phyloP scores from a whole-genome alignment of 2,329 filamentous ascomycete genomes.

The Diaporthe ilicicola region DNA sequence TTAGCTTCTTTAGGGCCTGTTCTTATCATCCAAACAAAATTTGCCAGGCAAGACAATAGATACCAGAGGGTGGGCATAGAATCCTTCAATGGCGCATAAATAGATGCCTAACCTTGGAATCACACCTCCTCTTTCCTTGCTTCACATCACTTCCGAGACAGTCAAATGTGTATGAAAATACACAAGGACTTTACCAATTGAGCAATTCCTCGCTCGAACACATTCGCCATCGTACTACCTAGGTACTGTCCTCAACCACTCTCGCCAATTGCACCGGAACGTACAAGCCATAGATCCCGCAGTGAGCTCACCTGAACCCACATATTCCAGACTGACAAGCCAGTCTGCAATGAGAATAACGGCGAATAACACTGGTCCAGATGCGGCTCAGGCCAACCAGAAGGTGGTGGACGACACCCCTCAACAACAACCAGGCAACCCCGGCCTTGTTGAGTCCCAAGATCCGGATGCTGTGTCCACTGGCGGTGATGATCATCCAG shows the following conservation, averaged over 20 bases:
- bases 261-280: too few species aligned
- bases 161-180: background rate
- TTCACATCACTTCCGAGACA: background rate
- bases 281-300: background rate
- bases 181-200: background rate
- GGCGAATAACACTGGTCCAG: background rate
- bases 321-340: background rate
- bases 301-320: background rate
- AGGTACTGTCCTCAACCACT: too few species aligned
- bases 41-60: background rate
- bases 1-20: background rate
- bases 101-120: too few species aligned
- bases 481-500: background rate
- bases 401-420: background rate
- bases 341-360: background rate
- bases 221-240: background rate
- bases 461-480: background rate
- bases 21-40: background rate
- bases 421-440: background rate
- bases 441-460: background rate
- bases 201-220: background rate
- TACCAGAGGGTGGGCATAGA: background rate
- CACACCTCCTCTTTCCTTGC: background rate
- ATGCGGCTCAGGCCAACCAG: background rate
- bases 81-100: background rate